Evolutionary conservation across 129 eudicot species (phyloP).

Genomic region (Mikania micrantha): DNA sequence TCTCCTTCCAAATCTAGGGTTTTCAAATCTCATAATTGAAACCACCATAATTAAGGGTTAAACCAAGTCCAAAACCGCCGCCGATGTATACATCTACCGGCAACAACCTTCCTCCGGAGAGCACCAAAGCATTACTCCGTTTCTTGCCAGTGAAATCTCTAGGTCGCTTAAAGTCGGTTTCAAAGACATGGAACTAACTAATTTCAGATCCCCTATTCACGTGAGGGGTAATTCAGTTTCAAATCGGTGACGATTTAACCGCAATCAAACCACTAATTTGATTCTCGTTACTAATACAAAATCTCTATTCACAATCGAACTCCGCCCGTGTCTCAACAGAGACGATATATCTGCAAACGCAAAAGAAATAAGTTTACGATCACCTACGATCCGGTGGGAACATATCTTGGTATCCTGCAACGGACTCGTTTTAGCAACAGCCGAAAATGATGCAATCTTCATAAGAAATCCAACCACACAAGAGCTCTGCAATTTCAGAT

Average conservation of each 20-base stretch:
- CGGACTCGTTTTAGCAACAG: slow-evolving; percentile 34
- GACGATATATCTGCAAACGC: neutral
- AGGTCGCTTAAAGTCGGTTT: slow-evolving; percentile 41
- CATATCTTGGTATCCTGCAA: slow-evolving; percentile 42
- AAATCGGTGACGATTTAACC: slow-evolving; percentile 41
- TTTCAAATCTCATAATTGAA: too few species aligned
- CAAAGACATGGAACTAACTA: too few species aligned
- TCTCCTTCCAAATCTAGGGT: too few species aligned
- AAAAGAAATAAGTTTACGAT: slow-evolving; percentile 15
- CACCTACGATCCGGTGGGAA: neutral
- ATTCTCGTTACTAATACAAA: slow-evolving; percentile 9
- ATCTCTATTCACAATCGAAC: slow-evolving; percentile 13
- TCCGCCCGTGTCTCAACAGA: neutral
- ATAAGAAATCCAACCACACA: slow-evolving; percentile 45
- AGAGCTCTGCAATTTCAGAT: neutral
- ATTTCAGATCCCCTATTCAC: too few species aligned
- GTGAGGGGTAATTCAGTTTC: too few species aligned
- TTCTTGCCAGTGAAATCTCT: slow-evolving; percentile 38
- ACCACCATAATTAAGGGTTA: too few species aligned
- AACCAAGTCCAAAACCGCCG: neutral
- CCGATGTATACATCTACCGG: slow-evolving; percentile 3
- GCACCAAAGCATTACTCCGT: slow-evolving; percentile 27
- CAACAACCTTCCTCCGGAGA: slow-evolving; percentile 32
- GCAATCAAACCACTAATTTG: slow-evolving; percentile 16
- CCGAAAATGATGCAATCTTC: neutral